Conservation (phyloP, 768 basidiomycete genomes). For the Auricularia auricula-judae region DNA sequence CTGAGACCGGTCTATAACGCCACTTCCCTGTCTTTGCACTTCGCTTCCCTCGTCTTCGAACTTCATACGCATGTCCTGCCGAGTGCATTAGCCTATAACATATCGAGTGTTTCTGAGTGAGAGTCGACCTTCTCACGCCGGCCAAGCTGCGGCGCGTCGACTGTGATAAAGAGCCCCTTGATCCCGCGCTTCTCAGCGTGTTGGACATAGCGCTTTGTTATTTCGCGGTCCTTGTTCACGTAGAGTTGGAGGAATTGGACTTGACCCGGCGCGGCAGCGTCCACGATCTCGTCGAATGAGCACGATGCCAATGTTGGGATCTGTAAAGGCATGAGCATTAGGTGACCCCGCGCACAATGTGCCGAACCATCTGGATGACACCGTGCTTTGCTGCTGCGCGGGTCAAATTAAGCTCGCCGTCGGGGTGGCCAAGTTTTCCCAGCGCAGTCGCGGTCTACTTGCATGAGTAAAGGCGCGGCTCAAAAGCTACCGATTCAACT, state of each 20-base stretch:
- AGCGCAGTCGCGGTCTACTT: conserved; percentile 69
- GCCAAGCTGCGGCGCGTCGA: conserved; percentile 94
- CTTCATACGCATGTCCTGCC: conserved; percentile 88
- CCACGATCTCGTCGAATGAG: conserved; percentile 92
- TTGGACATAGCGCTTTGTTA: conserved; percentile 78
- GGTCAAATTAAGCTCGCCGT: conserved; percentile 87
- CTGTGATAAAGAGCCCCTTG: conserved; percentile 92
- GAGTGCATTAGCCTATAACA: not conserved
- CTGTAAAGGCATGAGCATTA: conserved; percentile 26
- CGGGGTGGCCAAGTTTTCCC: conserved; percentile 91
- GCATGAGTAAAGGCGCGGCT: conserved; percentile 1
- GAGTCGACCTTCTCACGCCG: conserved; percentile 64
- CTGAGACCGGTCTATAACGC: conserved; percentile 66
- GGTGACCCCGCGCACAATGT: not conserved
- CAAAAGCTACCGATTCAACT: conserved; percentile 9
- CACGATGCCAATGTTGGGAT: conserved; percentile 94
- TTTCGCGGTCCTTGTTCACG: conserved; percentile 81
- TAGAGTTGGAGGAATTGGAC: conserved; percentile 85
- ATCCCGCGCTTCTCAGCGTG: conserved; percentile 87
- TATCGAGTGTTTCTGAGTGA: conserved; percentile 3
- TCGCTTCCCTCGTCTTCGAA: conserved; percentile 68
- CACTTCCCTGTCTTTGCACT: conserved; percentile 34
- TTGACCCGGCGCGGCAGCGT: conserved; percentile 70
- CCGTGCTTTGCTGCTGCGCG: conserved; percentile 74
- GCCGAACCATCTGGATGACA: conserved; percentile 58